Evolutionary conservation across 345 rosid species (phyloP).

Genomic region (Syzygium jambos): DNA sequence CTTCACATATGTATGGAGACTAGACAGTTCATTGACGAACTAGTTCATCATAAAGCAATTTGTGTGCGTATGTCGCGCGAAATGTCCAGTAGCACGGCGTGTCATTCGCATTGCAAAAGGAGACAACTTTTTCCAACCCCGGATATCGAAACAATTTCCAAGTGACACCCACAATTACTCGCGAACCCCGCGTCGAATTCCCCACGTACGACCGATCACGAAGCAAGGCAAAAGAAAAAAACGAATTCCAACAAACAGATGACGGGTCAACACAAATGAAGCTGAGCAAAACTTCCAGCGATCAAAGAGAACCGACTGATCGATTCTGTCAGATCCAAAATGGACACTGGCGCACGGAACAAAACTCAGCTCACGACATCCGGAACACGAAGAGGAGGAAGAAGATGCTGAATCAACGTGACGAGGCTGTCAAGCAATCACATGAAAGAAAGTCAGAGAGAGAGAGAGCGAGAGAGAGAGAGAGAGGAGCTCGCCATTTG

Average conservation of each 20-base stretch:
- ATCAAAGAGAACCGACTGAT: not conserved
- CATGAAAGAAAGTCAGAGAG: not conserved
- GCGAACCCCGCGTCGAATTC: not conserved
- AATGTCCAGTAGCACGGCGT: not conserved
- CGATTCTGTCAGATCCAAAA: not conserved
- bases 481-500: not conserved
- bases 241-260: not conserved
- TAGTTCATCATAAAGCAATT: not conserved
- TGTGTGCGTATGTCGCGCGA: not conserved
- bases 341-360: not conserved
- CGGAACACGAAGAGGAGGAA: not conserved
- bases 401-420: not conserved
- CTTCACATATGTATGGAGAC: not conserved
- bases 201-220: not conserved
- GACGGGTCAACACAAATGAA: not conserved
- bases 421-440: not conserved
- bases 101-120: not conserved
- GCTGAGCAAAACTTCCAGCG: not conserved
- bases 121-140: not conserved
- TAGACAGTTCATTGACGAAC: not conserved
- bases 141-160: not conserved
- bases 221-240: not conserved
- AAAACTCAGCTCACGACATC: not conserved
- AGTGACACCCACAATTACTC: not conserved
- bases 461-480: not conserved